Percentiles rank a stretch among this genome's conserved stretches.
Evolutionary conservation across 176 grass and related monocot genomes (phyloP).

Genomic region (Ananas comosus): DNA sequence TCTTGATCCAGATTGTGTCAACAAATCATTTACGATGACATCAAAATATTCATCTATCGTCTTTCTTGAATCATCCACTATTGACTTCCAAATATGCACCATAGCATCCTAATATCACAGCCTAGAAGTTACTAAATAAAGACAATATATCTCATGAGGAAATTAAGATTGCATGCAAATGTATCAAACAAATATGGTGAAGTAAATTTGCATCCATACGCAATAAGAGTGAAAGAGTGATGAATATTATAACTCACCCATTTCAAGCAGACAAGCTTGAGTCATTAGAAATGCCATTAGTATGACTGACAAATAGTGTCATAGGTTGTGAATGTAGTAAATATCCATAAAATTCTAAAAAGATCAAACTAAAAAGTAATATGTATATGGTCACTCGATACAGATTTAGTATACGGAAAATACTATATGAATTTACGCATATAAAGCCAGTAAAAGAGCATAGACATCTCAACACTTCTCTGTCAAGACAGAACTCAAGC

Average conservation of each 20-base stretch:
- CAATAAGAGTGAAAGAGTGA: too few species aligned
- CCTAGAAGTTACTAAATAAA: neutral
- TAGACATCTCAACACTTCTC: too few species aligned
- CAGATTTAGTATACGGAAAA: too few species aligned
- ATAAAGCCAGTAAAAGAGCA: too few species aligned
- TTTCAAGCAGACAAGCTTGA: too few species aligned
- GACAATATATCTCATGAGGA: neutral
- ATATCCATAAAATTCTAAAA: neutral
- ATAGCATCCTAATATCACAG: slow-evolving; percentile 77
- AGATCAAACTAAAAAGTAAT: neutral
- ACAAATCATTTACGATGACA: slow-evolving; percentile 79
- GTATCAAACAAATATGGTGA: neutral
- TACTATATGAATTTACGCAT: too few species aligned
- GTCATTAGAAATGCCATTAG: too few species aligned
- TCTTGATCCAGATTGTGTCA: slow-evolving; percentile 92
- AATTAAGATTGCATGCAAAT: neutral
- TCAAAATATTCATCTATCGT: slow-evolving; percentile 92
- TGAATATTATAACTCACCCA: too few species aligned
- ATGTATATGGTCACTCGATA: too few species aligned
- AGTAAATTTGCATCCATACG: too few species aligned
- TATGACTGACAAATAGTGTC: neutral
- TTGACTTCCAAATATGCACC: slow-evolving; percentile 97
- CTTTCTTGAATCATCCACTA: slow-evolving; percentile 82
- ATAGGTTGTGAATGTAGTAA: neutral
- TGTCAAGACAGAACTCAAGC: too few species aligned